These are phyloP conservation scores for Colletotrichum eleusines DNA, from an alignment of 2,329 filamentous ascomycete species.

Conservation along the genomic window DNA sequence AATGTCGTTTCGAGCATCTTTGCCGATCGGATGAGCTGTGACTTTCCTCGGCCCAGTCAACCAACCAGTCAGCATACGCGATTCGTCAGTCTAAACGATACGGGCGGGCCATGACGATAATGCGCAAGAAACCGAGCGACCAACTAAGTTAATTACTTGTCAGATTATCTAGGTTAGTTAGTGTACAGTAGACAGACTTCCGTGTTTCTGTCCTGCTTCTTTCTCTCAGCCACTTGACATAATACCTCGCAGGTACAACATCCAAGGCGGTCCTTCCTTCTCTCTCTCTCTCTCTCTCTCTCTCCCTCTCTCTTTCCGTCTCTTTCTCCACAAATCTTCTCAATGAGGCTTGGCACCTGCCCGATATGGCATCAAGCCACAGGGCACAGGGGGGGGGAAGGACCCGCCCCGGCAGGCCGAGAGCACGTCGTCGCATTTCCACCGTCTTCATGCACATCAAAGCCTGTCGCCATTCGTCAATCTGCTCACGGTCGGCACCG, in stretches of 20 bases:
- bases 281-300: too few relatives aligned
- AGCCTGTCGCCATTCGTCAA: not conserved
- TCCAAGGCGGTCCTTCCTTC: too few relatives aligned
- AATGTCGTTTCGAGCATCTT: too few relatives aligned
- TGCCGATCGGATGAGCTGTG: too few relatives aligned
- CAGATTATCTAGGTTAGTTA: too few relatives aligned
- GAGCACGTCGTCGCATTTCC: slow-evolving; percentile 4
- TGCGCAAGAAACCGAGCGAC: not conserved
- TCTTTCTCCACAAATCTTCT: slow-evolving; percentile 22
- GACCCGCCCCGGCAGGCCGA: slow-evolving; percentile 19
- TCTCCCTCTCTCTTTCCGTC: too few relatives aligned
- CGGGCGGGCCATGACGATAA: not conserved
- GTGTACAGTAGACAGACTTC: too few relatives aligned
- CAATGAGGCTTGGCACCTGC: slow-evolving; percentile 39
- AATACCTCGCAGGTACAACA: too few relatives aligned
- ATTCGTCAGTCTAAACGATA: too few relatives aligned
- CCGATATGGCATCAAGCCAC: slow-evolving; percentile 36
- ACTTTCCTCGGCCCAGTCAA: too few relatives aligned
- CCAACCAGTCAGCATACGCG: too few relatives aligned
- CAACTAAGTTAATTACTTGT: not conserved
- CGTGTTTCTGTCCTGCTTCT: too few relatives aligned
- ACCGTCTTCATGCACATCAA: not conserved
- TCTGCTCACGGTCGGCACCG: not conserved
- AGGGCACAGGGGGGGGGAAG: not conserved
- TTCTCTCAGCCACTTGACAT: slow-evolving; percentile 19